Evolutionary conservation across 1,284 basidiomycete genomes (phyloP).

Genomic region (Cystobasidium slooffiae): DNA sequence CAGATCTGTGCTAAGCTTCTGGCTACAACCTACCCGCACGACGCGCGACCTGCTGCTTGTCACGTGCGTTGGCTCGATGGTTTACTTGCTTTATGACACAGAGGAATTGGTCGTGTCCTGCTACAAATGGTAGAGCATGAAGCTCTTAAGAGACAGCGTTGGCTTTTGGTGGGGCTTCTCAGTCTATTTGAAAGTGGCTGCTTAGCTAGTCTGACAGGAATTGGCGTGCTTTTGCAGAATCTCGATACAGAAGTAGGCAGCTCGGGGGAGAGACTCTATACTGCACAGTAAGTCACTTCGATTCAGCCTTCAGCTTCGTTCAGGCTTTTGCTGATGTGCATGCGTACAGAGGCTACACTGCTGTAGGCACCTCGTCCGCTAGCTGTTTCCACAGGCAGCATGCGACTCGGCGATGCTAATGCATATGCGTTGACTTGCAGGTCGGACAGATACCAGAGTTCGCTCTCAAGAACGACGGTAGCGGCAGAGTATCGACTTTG

Average conservation of each 20-base stretch:
- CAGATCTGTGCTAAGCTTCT: not conserved
- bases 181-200: not conserved
- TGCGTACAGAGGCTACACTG: conserved; percentile 12
- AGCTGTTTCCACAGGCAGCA: not conserved
- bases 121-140: conserved; percentile 21
- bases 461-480: conserved; percentile 18
- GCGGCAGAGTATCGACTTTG: not conserved
- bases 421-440: not conserved
- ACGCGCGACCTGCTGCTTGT: not conserved
- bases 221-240: conserved; percentile 2
- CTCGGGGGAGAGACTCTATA: conserved; percentile 36
- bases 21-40: not conserved
- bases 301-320: not conserved
- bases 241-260: conserved; percentile 34
- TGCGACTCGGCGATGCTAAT: not conserved
- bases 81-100: not conserved
- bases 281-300: conserved; percentile 18
- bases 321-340: not conserved
- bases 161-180: conserved; percentile 13
- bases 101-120: conserved; percentile 10
- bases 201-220: not conserved
- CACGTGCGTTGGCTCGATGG: not conserved
- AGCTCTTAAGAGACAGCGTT: conserved; percentile 1
- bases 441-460: conserved; percentile 31
- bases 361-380: not conserved